phyloP scores from a whole-genome alignment of 345 rosid species.

The Aquilaria sinensis region DNA sequence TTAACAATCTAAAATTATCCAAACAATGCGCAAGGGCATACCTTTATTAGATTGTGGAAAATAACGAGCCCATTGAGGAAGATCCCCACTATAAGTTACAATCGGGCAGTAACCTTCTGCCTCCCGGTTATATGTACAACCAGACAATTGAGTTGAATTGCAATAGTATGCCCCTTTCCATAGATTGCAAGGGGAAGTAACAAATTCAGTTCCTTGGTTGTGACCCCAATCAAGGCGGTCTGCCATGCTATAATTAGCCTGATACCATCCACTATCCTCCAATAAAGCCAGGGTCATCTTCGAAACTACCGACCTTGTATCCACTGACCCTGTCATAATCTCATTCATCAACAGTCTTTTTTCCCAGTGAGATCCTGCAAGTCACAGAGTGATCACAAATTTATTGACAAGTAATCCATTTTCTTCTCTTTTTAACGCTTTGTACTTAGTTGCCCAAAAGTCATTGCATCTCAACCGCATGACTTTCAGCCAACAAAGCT shows the following conservation, averaged over 20 bases:
- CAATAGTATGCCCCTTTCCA: conserved; percentile 98
- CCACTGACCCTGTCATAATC: conserved; percentile 99
- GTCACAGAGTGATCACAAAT: too few relatives aligned
- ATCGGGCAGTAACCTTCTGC: conserved; percentile 99
- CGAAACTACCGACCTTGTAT: conserved; percentile 95
- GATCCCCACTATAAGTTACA: conserved; percentile 83
- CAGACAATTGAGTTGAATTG: conserved; percentile 87
- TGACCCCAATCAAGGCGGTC: conserved; percentile 98
- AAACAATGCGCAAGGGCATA: conserved; percentile 15
- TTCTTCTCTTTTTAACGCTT: too few relatives aligned
- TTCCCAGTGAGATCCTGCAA: conserved; percentile 97
- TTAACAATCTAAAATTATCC: not conserved
- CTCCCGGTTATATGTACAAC: conserved; percentile 98
- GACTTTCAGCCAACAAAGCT: not conserved
- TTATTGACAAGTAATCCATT: too few relatives aligned
- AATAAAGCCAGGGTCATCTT: conserved; percentile 94
- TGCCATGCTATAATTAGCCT: conserved; percentile 97
- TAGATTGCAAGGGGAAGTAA: conserved; percentile 83
- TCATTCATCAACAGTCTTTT: conserved; percentile 98
- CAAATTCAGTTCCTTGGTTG: conserved; percentile 91
- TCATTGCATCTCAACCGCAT: too few relatives aligned
- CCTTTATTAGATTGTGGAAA: conserved; percentile 98
- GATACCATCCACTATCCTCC: conserved; percentile 99
- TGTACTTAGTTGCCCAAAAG: too few relatives aligned
- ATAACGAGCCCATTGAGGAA: conserved; percentile 96